Evolutionary conservation across 768 basidiomycete species (phyloP), one percentile per base, ranked within the genome.

Genomic region (Mrakia frigida): DNA sequence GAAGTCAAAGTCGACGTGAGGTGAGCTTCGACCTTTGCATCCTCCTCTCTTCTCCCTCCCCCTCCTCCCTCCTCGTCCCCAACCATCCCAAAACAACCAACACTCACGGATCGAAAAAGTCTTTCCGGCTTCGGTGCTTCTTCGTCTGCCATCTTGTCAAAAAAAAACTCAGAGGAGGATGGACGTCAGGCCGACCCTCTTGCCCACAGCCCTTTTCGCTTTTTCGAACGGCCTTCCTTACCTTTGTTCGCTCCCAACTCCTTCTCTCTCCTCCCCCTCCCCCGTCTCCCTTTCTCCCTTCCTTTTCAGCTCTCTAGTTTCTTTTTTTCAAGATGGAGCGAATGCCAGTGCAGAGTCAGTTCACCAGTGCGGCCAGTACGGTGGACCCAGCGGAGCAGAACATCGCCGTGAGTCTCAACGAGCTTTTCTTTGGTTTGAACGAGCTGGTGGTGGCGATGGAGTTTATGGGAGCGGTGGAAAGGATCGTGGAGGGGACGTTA

Each of bases 351-450:
- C 77, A 75, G 23, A 52, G 39, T 18, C 77, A 78, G 72, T 78
- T 78, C 35, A 74, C 77, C 11, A 69, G 65, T 65, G 77, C 77
- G 21, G 77, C 77, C 3, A 50, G 41, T 46, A 70, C 77, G 25
- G 73, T 78, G 23, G 82, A 83, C 71, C 76, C 78, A 10, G 93
- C 93, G 83, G 93, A 95, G 86, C 92, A 94, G 86, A 95, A 94
- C 83, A 95, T 94, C 82, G 92, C 93, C 87, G 92, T 94, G 90
- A 92, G 92, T 68, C 56, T 43, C 25, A 25, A 28, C 52, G n/a
- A 31, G 37, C 35, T 31, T 65, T n/a, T n/a, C 74, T 65, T 65
- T 61, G 33, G n/a, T 39, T 33, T 41, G 6, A 6, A 4, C 41
- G 21, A 28, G 39, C 9, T 2, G 53, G 53, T 53, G 53, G 46